Evolutionary conservation across 129 eudicot species (phyloP).

Genomic region (Saussurea involucrata): DNA sequence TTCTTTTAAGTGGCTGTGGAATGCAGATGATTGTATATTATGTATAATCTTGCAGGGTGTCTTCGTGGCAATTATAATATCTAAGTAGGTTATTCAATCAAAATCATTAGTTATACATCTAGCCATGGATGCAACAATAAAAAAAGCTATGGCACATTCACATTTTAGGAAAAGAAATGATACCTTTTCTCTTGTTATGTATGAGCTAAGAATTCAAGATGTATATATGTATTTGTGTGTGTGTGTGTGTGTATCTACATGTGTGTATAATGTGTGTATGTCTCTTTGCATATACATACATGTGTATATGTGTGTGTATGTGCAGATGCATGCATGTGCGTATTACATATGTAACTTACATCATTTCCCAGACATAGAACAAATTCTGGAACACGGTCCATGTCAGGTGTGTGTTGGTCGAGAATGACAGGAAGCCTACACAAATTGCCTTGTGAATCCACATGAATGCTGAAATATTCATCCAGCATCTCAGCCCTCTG

Average conservation of each 20-base stretch:
- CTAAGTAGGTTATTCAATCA: neutral
- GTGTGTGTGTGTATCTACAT: neutral
- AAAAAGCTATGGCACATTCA: neutral
- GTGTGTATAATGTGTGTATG: neutral
- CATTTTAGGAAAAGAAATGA: neutral
- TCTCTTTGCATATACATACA: neutral
- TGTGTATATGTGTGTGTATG: neutral
- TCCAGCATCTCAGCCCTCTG: constrained; percentile 78
- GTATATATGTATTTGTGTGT: neutral
- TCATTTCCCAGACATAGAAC: constrained; percentile 87
- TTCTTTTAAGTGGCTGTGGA: neutral
- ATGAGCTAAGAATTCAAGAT: neutral
- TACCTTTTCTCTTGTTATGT: neutral
- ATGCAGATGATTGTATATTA: neutral
- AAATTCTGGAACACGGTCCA: constrained; percentile 96
- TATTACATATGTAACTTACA: constrained; percentile 40
- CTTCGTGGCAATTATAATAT: neutral
- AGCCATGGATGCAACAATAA: neutral
- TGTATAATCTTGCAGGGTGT: neutral
- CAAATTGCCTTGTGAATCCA: constrained; percentile 72
- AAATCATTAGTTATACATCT: neutral
- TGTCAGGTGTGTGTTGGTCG: constrained; percentile 94
- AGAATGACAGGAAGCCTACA: constrained; percentile 90
- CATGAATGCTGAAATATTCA: constrained; percentile 71
- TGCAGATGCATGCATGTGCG: neutral